phyloP scores from a whole-genome alignment of 2,329 filamentous ascomycete species.

The Colletotrichum navitas region DNA sequence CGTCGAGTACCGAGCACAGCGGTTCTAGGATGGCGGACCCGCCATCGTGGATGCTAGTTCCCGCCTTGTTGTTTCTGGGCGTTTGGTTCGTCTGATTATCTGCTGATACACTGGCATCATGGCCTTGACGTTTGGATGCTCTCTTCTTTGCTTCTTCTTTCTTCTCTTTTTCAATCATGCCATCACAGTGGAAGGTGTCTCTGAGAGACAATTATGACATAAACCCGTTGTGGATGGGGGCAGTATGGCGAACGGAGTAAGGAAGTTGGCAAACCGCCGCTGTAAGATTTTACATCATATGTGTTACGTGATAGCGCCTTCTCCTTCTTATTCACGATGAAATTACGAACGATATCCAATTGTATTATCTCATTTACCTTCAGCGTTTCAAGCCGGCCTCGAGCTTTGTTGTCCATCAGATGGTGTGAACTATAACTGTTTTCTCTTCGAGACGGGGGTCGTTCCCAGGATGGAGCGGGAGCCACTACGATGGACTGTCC shows the following conservation, averaged over 20 bases:
- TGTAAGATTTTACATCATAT: background rate
- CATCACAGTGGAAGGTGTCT: background rate
- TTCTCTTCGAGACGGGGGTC: background rate
- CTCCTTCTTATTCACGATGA: background rate
- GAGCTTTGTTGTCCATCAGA: background rate
- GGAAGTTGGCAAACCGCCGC: background rate
- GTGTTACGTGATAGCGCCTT: background rate
- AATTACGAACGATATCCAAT: constrained; percentile 15
- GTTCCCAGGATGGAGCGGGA: background rate
- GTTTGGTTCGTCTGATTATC: constrained; percentile 25
- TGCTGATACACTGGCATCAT: background rate
- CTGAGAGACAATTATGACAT: background rate
- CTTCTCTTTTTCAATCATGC: background rate
- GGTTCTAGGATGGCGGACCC: background rate
- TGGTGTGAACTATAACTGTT: background rate
- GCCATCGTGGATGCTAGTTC: constrained; percentile 17
- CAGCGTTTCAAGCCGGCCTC: background rate
- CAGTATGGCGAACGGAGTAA: background rate
- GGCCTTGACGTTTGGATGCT: background rate
- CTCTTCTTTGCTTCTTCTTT: background rate
- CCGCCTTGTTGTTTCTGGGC: constrained; percentile 11
- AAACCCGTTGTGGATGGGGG: background rate
- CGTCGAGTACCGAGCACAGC: background rate
- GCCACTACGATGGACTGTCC: background rate
- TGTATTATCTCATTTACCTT: background rate